phyloP scores from a whole-genome alignment of 1,139 yeast genomes.

The Zygosaccharomyces sapae region DNA sequence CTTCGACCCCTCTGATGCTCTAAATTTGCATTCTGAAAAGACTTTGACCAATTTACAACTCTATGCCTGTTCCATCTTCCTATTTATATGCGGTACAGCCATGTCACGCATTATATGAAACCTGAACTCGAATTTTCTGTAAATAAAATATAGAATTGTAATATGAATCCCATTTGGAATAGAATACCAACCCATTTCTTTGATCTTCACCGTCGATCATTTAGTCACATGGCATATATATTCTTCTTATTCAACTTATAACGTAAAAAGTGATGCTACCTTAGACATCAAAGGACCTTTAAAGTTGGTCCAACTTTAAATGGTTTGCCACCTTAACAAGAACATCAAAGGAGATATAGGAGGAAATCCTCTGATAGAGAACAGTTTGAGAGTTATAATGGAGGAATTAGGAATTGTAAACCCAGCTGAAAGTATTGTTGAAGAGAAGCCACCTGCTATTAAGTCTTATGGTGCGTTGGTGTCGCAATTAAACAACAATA shows the following conservation, averaged over 20 bases:
- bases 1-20: conserved; percentile 5
- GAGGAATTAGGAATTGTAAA: conserved; percentile 57
- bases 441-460: conserved; percentile 19
- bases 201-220: too few species aligned
- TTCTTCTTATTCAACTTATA: too few species aligned
- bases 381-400: conserved; percentile 36
- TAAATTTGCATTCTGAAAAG: conserved; percentile 11
- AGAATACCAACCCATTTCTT: too few species aligned
- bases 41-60: conserved; percentile 16
- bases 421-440: conserved; percentile 22
- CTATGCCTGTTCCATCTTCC: conserved; percentile 15
- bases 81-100: conserved; percentile 5
- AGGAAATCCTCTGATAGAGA: neutral
- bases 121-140: conserved; percentile 1
- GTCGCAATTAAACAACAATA: conserved; percentile 25
- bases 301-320: neutral
- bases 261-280: conserved; percentile 1
- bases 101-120: conserved; percentile 3
- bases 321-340: conserved; percentile 4
- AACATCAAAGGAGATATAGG: neutral
- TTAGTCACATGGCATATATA: too few species aligned
- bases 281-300: neutral
- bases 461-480: conserved; percentile 32
- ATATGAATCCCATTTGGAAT: neutral
- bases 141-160: conserved; percentile 3